phyloP scores from a whole-genome alignment of 352 stramenopile species.

The Phytophthora ohioensis region DNA sequence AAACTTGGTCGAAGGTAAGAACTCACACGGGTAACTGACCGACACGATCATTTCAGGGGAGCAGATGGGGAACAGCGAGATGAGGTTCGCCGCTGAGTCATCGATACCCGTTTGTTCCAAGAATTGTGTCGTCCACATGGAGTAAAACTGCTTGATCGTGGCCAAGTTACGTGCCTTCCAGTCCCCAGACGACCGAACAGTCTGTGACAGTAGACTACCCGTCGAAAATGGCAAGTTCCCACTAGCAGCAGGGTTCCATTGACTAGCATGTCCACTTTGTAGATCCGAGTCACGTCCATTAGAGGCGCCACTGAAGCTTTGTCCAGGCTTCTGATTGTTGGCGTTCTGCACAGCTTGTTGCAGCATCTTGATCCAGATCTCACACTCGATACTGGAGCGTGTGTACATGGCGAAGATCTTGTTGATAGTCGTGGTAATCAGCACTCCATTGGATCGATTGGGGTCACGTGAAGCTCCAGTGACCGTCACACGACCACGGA shows the following conservation, averaged over 20 bases:
- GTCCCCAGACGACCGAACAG: constrained; percentile 78
- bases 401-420: constrained; percentile 89
- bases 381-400: constrained; percentile 78
- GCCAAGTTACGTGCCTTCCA: constrained; percentile 87
- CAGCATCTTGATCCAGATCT: constrained; percentile 89
- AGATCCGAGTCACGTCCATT: constrained; percentile 71
- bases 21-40: constrained; percentile 83
- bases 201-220: constrained; percentile 60
- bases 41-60: constrained; percentile 81
- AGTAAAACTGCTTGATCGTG: constrained; percentile 88
- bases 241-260: constrained; percentile 38
- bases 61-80: constrained; percentile 84
- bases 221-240: constrained; percentile 39
- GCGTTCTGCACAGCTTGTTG: constrained; percentile 75
- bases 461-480: constrained; percentile 76
- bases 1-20: constrained; percentile 78
- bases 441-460: constrained; percentile 72
- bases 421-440: constrained; percentile 90
- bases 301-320: constrained; percentile 60
- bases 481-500: constrained; percentile 80
- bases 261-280: constrained; percentile 40
- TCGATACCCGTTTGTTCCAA: constrained; percentile 64
- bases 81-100: constrained; percentile 68
- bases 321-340: constrained; percentile 54
- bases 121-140: constrained; percentile 81